A percentile compares a stretch with the other conserved stretches of the same genome.
Evolutionary conservation across 2,329 filamentous ascomycete species (phyloP).

Genomic region (Fusarium nematophilum): DNA sequence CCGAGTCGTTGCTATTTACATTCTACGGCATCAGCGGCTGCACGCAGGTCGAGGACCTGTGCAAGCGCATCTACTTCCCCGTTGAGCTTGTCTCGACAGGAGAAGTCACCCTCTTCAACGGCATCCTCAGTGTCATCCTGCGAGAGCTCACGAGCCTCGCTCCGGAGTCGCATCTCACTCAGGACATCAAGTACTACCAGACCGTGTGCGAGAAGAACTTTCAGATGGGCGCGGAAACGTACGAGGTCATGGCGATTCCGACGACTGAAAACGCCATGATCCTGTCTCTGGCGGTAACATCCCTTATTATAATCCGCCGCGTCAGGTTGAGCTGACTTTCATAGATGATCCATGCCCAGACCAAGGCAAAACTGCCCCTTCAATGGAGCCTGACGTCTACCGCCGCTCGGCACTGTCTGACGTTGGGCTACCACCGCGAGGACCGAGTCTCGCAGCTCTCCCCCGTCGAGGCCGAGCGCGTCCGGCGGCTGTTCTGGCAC

Average conservation of each 20-base stretch:
- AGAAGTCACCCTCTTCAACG: slow-evolving; percentile 2
- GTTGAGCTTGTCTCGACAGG: neutral
- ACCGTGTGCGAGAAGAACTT: slow-evolving; percentile 10
- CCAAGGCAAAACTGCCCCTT: neutral
- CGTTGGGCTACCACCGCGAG: slow-evolving; percentile 11
- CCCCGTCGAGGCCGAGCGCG: neutral
- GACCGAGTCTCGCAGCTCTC: neutral
- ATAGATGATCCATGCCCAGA: slow-evolving; percentile 11
- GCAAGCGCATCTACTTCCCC: slow-evolving; percentile 4
- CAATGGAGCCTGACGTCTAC: slow-evolving; percentile 14
- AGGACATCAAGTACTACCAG: neutral
- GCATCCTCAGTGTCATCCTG: slow-evolving; percentile 2
- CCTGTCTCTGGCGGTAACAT: neutral
- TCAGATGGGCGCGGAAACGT: slow-evolving; percentile 3
- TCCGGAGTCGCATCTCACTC: neutral
- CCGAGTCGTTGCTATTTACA: neutral
- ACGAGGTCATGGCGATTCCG: slow-evolving; percentile 1
- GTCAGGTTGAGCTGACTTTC: neutral
- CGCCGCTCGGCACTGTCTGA: slow-evolving; percentile 6
- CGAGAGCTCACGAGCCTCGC: neutral
- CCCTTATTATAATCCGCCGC: neutral
- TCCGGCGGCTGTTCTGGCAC: slow-evolving; percentile 9
- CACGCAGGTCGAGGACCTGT: neutral
- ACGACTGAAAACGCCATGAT: slow-evolving; percentile 11
- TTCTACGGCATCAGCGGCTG: slow-evolving; percentile 1